Evolutionary conservation across 208 protist species (phyloP), one percentile per base, ranked within the genome.

Genomic region (Crithidia acanthocephali): DNA sequence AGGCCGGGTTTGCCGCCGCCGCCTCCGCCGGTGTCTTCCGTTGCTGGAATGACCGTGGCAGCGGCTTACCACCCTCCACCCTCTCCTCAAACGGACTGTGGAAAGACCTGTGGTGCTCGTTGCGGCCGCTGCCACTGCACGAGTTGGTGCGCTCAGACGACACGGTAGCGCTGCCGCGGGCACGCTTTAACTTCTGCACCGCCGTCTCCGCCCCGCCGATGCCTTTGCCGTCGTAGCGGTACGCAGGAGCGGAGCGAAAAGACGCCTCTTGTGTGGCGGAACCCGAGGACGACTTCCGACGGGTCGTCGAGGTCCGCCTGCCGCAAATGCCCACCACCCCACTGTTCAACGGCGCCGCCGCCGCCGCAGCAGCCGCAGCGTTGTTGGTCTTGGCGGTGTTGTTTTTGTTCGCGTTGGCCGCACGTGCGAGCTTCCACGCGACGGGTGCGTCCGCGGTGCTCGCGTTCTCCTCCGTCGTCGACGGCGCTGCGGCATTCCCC

Each of bases 1-100:
- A 66, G 30, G 42, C 44, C n/a, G 61, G 61, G 61, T 66, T 44
- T 2, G 37, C 57, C 22, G 42, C 27, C 18, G 37, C 57, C 20
- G 33, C 37, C 25, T 10, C 9, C 13, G 25, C 27, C 0, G 20
- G 51, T n/a, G 32, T 13, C 3, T 22, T 27, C 15, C 32, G 32
- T 59, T 11, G 5, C 35, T 11, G 45, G 20, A 13, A 6, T 16
- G 5, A 13, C 45, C 20, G 45, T 16, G 7, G 9, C 37, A 44
- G 37, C 37, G 37, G 37, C 44, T 22, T 50, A 40, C 11, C 35
- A 40, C 11, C 35, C 44, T n/a, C 48, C 22, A 53, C 15, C 13
- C 16, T 37, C 30, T 35, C 52, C 1, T 35, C 52, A 32, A 16
- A 22, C 1, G 28, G 27, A 35, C 52, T 57, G 15, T 25, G 27